Evolutionary conservation across 371 early-diverging fungal genomes (phyloP), one percentile per base, ranked within the genome.

Genomic region (Mucor saturninus): DNA sequence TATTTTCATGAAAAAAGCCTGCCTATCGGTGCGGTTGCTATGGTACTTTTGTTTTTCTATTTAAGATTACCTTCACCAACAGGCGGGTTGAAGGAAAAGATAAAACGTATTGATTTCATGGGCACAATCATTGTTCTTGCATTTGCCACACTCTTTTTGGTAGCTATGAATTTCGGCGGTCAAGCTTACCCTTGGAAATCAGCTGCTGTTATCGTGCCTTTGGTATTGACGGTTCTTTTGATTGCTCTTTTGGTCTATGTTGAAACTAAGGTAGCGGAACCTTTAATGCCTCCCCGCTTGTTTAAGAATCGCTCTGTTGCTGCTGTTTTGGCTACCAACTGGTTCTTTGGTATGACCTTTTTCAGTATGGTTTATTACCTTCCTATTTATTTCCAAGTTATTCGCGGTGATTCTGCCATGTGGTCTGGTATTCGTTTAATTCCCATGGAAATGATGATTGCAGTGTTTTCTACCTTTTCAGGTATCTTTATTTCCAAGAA

Each of bases 351-450:
- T 5, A 73, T 80, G 45, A 65, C 79, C 0, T 90, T 86, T 68
- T 88, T 76, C 58, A 66, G 76, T 39, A 76, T 80, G 0, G 65
- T 86, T 5, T 89, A 81, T 57, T 85, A 83, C 43, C 63, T 90
- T 0, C 95, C 95, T 13, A 75, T 92, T 8, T 95, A 89, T 73
- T 92, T 91, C 75, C 91, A 90, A 64, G 85, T 93, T 39, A 91
- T 92, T 9, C 71, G 71, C 38, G 74, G 74, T 7, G 76, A 80
- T 45, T 58, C 64, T 14, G 85, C 88, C 29, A 87, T 79, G 48
- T 76, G 76, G 73, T 83, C 83, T 0, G 88, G 88, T 30, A 67
- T 86, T 38, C 66, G 79, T 38, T 42, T 81, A 39, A 81, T 81
- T 51, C 85, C 86, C 1, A 72, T 87, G 78, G 81, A 85, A 15